These are phyloP conservation scores for Cenchrus purpureus DNA, from an alignment of 176 grass and related monocot species.

Conservation along the genomic window DNA sequence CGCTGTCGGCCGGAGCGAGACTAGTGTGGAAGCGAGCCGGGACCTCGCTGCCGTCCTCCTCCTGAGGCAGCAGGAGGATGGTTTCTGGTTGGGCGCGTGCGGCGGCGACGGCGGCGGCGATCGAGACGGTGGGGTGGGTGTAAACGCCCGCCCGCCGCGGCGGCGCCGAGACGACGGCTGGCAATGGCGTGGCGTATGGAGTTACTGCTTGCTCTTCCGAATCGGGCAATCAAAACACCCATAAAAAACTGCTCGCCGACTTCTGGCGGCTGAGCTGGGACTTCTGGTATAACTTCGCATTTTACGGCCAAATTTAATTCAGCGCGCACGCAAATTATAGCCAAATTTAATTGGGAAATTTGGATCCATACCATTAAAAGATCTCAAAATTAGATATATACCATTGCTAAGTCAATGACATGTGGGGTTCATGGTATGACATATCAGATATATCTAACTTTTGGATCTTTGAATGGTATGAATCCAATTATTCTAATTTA, in stretches of 20 bases:
- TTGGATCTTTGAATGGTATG: too few species aligned
- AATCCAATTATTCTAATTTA: too few species aligned
- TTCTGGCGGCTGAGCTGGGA: not conserved
- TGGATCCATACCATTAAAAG: too few species aligned
- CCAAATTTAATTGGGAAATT: too few species aligned
- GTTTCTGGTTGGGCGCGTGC: constrained; percentile 2
- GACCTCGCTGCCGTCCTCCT: too few species aligned
- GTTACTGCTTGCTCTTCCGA: not conserved
- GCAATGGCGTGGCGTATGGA: not conserved
- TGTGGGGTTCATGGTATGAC: too few species aligned
- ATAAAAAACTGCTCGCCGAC: not conserved
- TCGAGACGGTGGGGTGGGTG: not conserved
- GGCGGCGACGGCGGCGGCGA: not conserved
- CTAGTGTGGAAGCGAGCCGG: constrained; percentile 1
- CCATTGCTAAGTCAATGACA: too few species aligned
- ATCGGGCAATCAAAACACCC: not conserved
- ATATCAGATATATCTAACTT: too few species aligned
- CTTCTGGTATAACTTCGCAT: too few species aligned
- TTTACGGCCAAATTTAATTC: too few species aligned
- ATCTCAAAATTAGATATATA: too few species aligned
- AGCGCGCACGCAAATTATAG: too few species aligned
- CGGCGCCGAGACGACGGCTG: constrained; percentile 1
- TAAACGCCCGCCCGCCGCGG: constrained; percentile 4
- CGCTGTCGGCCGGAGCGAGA: constrained; percentile 8
- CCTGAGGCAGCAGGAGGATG: not conserved